Evolutionary conservation across 129 eudicot genomes (phyloP).

Genomic region (Centella asiatica): DNA sequence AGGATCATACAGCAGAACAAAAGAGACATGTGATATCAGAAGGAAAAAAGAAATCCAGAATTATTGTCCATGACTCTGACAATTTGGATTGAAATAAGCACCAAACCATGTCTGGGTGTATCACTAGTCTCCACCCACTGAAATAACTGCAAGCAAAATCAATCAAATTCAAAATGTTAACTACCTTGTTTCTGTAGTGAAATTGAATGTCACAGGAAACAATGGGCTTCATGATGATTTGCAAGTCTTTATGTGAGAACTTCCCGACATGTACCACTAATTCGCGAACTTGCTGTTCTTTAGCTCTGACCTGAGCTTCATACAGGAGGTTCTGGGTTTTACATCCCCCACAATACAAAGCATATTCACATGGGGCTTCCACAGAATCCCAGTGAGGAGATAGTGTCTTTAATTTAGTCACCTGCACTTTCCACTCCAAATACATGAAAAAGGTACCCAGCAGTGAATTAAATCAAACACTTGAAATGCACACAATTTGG

Average conservation of each 20-base stretch:
- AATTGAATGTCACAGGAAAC: conserved; percentile 85
- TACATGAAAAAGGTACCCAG: background rate
- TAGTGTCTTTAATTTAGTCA: conserved; percentile 67
- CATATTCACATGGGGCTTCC: conserved; percentile 96
- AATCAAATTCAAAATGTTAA: conserved; percentile 6
- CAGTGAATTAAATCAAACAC: background rate
- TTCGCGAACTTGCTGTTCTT: conserved; percentile 90
- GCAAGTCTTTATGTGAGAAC: conserved; percentile 50
- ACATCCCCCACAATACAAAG: conserved; percentile 90
- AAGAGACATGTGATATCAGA: background rate
- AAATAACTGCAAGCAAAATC: background rate
- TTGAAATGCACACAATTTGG: too few species aligned
- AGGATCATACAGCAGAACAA: too few species aligned
- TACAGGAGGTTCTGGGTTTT: conserved; percentile 70
- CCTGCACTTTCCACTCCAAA: conserved; percentile 42
- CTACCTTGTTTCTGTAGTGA: conserved; percentile 93
- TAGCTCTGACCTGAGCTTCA: conserved; percentile 78
- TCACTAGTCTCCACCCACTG: background rate
- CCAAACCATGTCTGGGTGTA: too few species aligned
- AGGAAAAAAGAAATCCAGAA: background rate
- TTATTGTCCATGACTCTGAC: background rate
- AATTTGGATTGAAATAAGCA: background rate
- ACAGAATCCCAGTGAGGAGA: conserved; percentile 67
- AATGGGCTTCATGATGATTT: conserved; percentile 72
- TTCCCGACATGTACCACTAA: conserved; percentile 74